Evolutionary conservation across 352 stramenopile species (phyloP), one percentile per base, ranked within the genome.

Genomic region (Phytophthora nicotianae): DNA sequence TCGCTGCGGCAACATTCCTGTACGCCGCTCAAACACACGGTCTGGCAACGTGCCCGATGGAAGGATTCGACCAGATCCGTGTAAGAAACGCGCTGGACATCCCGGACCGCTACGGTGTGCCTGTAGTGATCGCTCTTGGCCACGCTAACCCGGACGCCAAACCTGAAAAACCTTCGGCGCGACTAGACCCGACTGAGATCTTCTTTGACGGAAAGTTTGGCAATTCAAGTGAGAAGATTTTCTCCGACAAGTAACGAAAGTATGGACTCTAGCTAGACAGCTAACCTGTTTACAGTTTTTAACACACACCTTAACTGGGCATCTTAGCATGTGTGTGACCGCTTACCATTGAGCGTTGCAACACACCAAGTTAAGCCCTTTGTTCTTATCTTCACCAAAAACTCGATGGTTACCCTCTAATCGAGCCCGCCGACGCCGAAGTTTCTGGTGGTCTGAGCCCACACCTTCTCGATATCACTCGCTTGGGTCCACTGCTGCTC

Each of bases 201-300:
- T 95, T 96, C 60, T 96, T 95, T 29, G 81, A 91, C 57, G 86
- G 85, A 51, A 93, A 90, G 54, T 95, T 94, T 58, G 88, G 88
- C 41, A 47, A 79, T 16, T 89, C 81, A 4, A 88, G 74, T 51
- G 68, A 78, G 17, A 62, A 75, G 38, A 67, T 92, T 61, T 89
- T 94, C 68, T 65, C 64, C 2, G 26, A 57, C 50, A 75, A 75
- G 53, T 67, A 68, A 45, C 17, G 20, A 26, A 32, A 17, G 50
- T 20, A 35, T 23, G 19, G n/a, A 20, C 17, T 57, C 38, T 46
- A 43, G 50, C 17, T 51, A 53, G 19, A 54, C 26, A 32, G 11
- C 29, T 32, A 38, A 33, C 9, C 17, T 29, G 35, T 38, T 50
- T 37, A 37, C 32, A 50, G 23, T 21, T 33, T 21, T 33, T 50